Evolutionary conservation across 2,329 filamentous ascomycete species (phyloP).

Genomic region (Fusarium anguioides): DNA sequence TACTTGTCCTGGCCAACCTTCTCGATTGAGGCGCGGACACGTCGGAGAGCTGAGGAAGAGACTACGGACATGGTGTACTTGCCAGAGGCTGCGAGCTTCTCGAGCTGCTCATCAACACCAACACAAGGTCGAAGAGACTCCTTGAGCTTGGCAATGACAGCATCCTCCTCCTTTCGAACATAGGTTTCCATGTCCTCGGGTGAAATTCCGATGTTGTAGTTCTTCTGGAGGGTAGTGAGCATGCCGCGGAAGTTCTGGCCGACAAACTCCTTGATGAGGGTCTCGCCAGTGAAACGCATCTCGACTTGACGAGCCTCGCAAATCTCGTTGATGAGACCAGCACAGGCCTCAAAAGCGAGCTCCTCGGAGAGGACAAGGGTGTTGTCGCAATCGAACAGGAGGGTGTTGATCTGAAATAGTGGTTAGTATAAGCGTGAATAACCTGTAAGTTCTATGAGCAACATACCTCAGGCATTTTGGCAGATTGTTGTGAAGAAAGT

Average conservation of each 20-base stretch:
- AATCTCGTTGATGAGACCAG: constrained; percentile 88
- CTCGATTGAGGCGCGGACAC: constrained; percentile 80
- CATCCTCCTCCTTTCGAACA: constrained; percentile 81
- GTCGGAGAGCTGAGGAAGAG: constrained; percentile 80
- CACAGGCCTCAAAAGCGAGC: constrained; percentile 90
- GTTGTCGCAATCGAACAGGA: constrained; percentile 87
- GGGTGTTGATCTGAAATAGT: constrained; percentile 66
- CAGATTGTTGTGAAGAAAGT: constrained; percentile 15
- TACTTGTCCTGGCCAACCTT: constrained; percentile 84
- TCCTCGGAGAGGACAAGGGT: constrained; percentile 93
- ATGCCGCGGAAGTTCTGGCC: constrained; percentile 96
- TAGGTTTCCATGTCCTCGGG: constrained; percentile 77
- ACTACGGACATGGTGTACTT: constrained; percentile 84
- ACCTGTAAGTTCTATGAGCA: neutral
- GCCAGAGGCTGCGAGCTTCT: constrained; percentile 67
- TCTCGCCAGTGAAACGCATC: constrained; percentile 79
- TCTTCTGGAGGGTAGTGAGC: constrained; percentile 79
- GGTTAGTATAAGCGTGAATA: constrained; percentile 5
- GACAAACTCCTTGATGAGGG: constrained; percentile 87
- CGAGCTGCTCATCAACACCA: constrained; percentile 75
- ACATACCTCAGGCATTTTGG: constrained; percentile 52
- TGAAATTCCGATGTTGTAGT: constrained; percentile 77
- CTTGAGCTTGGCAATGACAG: constrained; percentile 83
- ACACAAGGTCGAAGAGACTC: constrained; percentile 74
- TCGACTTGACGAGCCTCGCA: constrained; percentile 72